phyloP scores from a whole-genome alignment of 805 yeast genomes.

The Candida tibetensis region DNA sequence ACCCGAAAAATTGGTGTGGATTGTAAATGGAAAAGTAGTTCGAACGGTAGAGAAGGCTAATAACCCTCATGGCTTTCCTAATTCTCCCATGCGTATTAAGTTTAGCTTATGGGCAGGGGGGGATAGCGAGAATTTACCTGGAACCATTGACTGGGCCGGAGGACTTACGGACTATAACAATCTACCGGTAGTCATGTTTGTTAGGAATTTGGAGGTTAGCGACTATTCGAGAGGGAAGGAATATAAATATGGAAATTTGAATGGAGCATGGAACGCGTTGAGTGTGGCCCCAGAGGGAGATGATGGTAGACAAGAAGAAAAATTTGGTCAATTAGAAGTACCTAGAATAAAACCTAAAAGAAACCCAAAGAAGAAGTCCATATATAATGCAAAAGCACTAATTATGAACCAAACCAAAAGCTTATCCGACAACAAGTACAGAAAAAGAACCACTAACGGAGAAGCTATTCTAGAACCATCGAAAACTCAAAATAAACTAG shows the following conservation, averaged over 20 bases:
- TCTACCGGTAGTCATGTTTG: constrained; percentile 33
- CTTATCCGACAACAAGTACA: too few species aligned
- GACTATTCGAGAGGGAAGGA: constrained; percentile 31
- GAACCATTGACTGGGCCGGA: constrained; percentile 43
- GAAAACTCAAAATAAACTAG: too few species aligned
- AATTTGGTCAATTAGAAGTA: background rate
- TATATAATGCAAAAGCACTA: constrained; percentile 1
- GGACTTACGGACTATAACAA: constrained; percentile 31
- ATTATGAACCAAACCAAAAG: too few species aligned
- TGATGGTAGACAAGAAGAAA: too few species aligned
- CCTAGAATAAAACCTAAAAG: background rate
- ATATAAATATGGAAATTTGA: constrained; percentile 26
- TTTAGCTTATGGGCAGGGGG: constrained; percentile 45
- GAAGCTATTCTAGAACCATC: too few species aligned
- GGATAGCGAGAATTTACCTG: constrained; percentile 28
- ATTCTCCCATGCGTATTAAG: constrained; percentile 35
- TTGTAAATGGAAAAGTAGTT: constrained; percentile 25
- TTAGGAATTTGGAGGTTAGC: constrained; percentile 16
- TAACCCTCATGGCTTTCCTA: constrained; percentile 29
- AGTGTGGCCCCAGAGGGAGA: constrained; percentile 4
- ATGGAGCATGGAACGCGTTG: constrained; percentile 15
- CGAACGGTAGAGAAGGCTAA: constrained; percentile 18
- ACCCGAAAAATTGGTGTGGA: constrained; percentile 28
- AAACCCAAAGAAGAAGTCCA: background rate
- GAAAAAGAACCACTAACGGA: too few species aligned